Percentiles rank a stretch among this genome's conserved stretches.
These are phyloP conservation scores for Auricularia sp. DNA, from an alignment of 768 basidiomycete genomes.

Conservation along the genomic window DNA sequence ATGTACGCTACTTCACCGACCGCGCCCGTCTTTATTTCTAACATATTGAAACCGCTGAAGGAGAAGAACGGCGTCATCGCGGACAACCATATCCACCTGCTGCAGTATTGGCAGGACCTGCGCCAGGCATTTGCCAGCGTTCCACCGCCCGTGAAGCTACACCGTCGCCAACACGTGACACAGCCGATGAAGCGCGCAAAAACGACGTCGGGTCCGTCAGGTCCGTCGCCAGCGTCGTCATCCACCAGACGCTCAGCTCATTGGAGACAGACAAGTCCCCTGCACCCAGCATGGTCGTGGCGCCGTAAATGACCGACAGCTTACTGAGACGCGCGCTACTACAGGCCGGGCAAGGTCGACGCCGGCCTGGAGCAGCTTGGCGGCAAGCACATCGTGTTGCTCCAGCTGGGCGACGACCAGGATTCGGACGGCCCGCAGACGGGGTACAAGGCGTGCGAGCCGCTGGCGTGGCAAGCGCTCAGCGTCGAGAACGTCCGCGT, in stretches of 20 bases:
- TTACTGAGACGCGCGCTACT: conserved; percentile 93
- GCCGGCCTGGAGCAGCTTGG: conserved; percentile 69
- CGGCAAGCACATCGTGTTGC: conserved; percentile 56
- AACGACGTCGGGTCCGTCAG: conserved; percentile 97
- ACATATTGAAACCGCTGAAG: too few relatives aligned
- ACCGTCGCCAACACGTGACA: conserved; percentile 71
- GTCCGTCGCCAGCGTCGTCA: conserved; percentile 92
- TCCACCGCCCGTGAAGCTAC: too few relatives aligned
- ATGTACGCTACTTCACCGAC: too few relatives aligned
- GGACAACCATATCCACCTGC: too few relatives aligned
- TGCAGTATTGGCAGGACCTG: too few relatives aligned
- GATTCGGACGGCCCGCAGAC: conserved; percentile 94
- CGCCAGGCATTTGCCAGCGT: too few relatives aligned
- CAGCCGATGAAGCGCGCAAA: conserved; percentile 67
- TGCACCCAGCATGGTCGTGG: conserved; percentile 84
- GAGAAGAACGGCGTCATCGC: too few relatives aligned
- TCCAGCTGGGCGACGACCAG: conserved; percentile 94
- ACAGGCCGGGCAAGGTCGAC: conserved; percentile 90
- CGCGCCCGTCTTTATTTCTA: too few relatives aligned
- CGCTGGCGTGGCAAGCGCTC: conserved; percentile 83
- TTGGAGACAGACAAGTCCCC: conserved; percentile 84
- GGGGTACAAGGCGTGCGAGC: conserved; percentile 95
- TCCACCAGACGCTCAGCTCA: conserved; percentile 87
- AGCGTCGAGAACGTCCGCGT: conserved; percentile 87
- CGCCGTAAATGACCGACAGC: conserved; percentile 92